phyloP scores from a whole-genome alignment of 345 rosid species.

The Linum tenue region DNA sequence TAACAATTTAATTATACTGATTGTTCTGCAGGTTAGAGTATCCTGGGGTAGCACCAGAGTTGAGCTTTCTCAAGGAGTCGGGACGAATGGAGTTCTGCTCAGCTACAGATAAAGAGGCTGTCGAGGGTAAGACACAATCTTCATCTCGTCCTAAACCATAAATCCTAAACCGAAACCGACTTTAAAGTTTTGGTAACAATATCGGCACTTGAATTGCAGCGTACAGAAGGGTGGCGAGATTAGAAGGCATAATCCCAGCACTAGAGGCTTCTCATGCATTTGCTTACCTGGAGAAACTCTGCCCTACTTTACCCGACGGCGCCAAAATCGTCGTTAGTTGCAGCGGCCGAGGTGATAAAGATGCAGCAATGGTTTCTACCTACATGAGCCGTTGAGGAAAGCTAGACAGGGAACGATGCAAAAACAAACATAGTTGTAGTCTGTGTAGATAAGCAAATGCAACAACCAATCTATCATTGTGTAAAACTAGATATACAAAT shows the following conservation, averaged over 20 bases:
- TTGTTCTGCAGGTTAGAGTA: slow-evolving; percentile 44
- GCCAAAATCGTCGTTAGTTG: slow-evolving; percentile 56
- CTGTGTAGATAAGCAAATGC: too few relatives aligned
- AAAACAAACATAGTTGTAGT: too few relatives aligned
- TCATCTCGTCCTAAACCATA: background rate
- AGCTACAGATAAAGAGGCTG: slow-evolving; percentile 65
- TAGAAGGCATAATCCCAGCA: slow-evolving; percentile 79
- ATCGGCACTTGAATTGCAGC: slow-evolving; percentile 28
- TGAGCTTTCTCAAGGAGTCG: slow-evolving; percentile 60
- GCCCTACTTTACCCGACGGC: slow-evolving; percentile 44
- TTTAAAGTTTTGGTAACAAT: background rate
- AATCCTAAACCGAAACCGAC: background rate
- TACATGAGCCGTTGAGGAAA: background rate
- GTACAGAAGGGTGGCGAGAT: slow-evolving; percentile 34
- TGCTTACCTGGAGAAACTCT: slow-evolving; percentile 60
- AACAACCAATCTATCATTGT: too few relatives aligned
- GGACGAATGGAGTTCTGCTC: slow-evolving; percentile 57
- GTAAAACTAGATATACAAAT: too few relatives aligned
- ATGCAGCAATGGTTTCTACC: slow-evolving; percentile 19
- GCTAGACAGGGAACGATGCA: too few relatives aligned
- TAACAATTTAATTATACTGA: background rate
- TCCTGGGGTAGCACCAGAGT: slow-evolving; percentile 78
- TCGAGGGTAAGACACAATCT: slow-evolving; percentile 37
- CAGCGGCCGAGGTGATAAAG: slow-evolving; percentile 80
- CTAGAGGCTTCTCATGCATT: slow-evolving; percentile 74